Evolutionary conservation across 345 rosid species (phyloP).

Genomic region (Euphorbia peplus): DNA sequence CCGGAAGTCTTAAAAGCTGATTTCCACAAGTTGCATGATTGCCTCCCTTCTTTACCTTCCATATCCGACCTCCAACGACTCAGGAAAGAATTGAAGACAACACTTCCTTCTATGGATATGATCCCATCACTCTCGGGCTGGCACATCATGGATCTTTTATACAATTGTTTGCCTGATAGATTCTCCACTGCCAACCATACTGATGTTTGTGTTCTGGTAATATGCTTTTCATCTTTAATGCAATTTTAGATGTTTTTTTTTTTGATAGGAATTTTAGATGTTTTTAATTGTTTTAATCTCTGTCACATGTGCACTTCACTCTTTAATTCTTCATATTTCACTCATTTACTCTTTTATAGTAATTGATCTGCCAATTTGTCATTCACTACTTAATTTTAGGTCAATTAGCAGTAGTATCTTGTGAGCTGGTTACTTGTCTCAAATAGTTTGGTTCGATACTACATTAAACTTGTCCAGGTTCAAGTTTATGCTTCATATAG

Average conservation of each 20-base stretch:
- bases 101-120: conserved; percentile 50
- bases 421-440: too few species aligned
- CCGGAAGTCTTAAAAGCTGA: conserved; percentile 67
- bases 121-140: conserved; percentile 46
- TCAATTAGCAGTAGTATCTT: too few species aligned
- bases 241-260: background rate
- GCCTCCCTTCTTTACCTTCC: conserved; percentile 67
- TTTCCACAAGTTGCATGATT: conserved; percentile 63
- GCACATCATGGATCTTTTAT: conserved; percentile 75
- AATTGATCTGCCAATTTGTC: too few species aligned
- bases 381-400: too few species aligned
- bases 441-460: too few species aligned
- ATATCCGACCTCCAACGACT: too few species aligned
- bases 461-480: too few species aligned
- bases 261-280: too few species aligned
- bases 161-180: conserved; percentile 85
- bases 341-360: too few species aligned
- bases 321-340: too few species aligned
- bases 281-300: background rate
- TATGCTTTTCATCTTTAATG: conserved; percentile 10
- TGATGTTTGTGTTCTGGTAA: conserved; percentile 83
- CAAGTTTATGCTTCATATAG: background rate
- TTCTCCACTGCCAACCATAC: conserved; percentile 70
- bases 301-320: background rate
- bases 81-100: too few species aligned